Evolutionary conservation across 2,329 filamentous ascomycete genomes (phyloP).

Genomic region (Didymella exigua): DNA sequence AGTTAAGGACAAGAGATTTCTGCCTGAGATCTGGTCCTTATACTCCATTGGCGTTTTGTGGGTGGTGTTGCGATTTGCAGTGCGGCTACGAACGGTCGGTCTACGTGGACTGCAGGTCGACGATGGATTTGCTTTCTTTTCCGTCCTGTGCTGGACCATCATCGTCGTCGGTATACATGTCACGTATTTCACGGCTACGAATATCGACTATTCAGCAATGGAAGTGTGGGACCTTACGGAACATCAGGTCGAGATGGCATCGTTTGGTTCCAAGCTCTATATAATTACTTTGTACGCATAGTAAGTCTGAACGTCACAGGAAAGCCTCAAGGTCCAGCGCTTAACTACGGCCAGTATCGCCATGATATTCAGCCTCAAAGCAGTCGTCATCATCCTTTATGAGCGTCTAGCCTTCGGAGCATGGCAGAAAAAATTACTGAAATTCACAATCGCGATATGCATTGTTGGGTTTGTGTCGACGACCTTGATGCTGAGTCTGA

Average conservation of each 20-base stretch:
- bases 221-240: constrained; percentile 14
- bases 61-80: constrained; percentile 6
- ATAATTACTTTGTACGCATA: constrained; percentile 17
- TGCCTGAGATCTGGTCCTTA: constrained; percentile 15
- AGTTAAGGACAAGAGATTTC: constrained; percentile 5
- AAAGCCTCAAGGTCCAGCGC: background rate
- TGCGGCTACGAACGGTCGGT: constrained; percentile 2
- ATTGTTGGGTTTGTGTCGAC: constrained; percentile 8
- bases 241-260: constrained; percentile 1
- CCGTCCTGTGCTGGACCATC: constrained; percentile 12
- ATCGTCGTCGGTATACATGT: constrained; percentile 15
- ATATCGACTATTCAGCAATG: constrained; percentile 9
- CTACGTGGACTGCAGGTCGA: constrained; percentile 8
- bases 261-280: constrained; percentile 14
- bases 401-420: constrained; percentile 8
- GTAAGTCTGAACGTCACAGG: constrained; percentile 16
- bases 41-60: constrained; percentile 7
- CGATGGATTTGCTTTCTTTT: constrained; percentile 12
- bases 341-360: background rate
- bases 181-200: constrained; percentile 15
- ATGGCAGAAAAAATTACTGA: constrained; percentile 15
- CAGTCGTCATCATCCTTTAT: constrained; percentile 17
- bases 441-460: constrained; percentile 12
- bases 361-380: constrained; percentile 20
- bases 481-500: constrained; percentile 14